phyloP scores from a whole-genome alignment of 306 rosid species.

The Pyrus communis region DNA sequence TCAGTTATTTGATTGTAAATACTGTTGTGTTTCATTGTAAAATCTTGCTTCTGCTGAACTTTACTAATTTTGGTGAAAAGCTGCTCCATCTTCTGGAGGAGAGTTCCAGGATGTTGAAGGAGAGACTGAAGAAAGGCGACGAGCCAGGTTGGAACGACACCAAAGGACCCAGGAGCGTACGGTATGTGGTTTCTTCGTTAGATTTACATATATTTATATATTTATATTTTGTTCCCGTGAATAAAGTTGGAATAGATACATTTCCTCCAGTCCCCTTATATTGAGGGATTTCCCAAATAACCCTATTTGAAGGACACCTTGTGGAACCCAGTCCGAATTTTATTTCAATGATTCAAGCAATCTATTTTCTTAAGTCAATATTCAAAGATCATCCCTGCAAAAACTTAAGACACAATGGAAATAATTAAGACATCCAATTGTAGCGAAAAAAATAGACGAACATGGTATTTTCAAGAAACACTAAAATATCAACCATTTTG shows the following conservation, averaged over 20 bases:
- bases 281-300: background rate
- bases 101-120: conserved; percentile 82
- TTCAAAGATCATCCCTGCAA: background rate
- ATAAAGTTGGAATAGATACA: background rate
- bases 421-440: too few species aligned
- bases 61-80: conserved; percentile 34
- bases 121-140: conserved; percentile 89
- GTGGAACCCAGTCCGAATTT: background rate
- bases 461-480: background rate
- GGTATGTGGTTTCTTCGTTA: conserved; percentile 38
- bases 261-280: background rate
- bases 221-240: background rate
- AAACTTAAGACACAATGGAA: background rate
- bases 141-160: conserved; percentile 91
- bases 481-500: background rate
- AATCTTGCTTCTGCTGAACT: conserved; percentile 15
- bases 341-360: background rate
- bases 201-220: background rate
- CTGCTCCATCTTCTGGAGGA: conserved; percentile 60
- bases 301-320: too few species aligned
- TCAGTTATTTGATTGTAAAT: conserved; percentile 4
- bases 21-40: conserved; percentile 3
- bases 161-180: conserved; percentile 81
- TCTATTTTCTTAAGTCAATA: background rate
- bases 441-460: background rate